Conservation (phyloP, 108 stramenopile species). For the Cyclostephanos tholiformis region DNA sequence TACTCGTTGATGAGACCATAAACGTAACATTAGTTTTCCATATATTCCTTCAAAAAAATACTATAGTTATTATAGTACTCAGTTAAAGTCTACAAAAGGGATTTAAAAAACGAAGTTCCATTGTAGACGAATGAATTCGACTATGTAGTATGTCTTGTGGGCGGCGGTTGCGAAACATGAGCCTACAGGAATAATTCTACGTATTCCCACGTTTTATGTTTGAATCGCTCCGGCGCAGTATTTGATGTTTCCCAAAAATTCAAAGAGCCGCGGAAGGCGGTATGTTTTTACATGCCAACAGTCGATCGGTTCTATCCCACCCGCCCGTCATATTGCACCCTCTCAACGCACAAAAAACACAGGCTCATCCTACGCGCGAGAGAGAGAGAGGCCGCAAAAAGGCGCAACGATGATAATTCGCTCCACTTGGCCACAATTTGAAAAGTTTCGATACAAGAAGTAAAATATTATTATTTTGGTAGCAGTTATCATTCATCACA, state of each 20-base stretch:
- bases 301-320: background rate
- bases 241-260: too few species aligned
- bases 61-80: background rate
- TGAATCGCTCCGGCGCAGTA: background rate
- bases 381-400: background rate
- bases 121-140: background rate
- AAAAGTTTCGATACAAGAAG: background rate
- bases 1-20: background rate
- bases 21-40: background rate
- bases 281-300: background rate
- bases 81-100: background rate
- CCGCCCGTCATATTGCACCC: background rate
- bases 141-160: background rate
- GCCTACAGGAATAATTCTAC: background rate
- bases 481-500: background rate
- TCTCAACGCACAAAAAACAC: too few species aligned
- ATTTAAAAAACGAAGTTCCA: background rate
- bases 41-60: background rate
- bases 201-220: background rate
- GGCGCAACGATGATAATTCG: constrained; percentile 1
- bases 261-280: background rate
- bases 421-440: background rate
- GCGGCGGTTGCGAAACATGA: background rate
- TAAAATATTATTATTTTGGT: background rate
- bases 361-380: background rate